These are phyloP conservation scores for Tetrahymena malaccensis DNA, from an alignment of 73 alveolate genomes.

Conservation along the genomic window DNA sequence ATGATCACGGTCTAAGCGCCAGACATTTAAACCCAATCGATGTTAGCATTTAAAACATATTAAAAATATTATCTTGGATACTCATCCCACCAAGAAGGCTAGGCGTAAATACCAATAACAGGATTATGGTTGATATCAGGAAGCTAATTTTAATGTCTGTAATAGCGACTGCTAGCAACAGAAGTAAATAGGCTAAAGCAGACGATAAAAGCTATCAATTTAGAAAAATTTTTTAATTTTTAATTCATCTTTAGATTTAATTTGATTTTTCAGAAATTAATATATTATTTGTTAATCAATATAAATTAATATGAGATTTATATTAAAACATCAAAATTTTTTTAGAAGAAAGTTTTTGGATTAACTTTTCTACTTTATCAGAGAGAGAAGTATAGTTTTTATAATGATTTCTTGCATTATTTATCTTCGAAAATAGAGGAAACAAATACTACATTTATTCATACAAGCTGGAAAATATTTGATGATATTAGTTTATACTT, in stretches of 20 bases:
- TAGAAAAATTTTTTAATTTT: neutral
- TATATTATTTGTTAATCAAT: too few relatives aligned
- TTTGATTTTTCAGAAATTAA: neutral
- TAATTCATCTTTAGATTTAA: neutral
- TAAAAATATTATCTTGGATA: neutral
- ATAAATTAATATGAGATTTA: too few relatives aligned
- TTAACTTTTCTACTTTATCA: too few relatives aligned
- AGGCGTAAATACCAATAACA: neutral
- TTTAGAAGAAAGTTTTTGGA: too few relatives aligned
- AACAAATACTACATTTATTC: too few relatives aligned
- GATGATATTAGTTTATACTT: too few relatives aligned
- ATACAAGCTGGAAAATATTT: too few relatives aligned
- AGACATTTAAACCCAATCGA: neutral
- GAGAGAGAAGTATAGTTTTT: too few relatives aligned
- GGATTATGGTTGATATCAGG: neutral
- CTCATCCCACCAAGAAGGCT: neutral
- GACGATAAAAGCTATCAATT: neutral
- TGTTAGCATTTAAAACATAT: neutral
- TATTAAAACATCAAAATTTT: too few relatives aligned
- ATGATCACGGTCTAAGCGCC: neutral
- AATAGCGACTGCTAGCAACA: neutral
- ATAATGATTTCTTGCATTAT: too few relatives aligned
- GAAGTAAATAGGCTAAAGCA: neutral
- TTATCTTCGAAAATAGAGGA: too few relatives aligned
- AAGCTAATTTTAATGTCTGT: neutral